Percentiles rank a stretch among this genome's conserved stretches.
These are phyloP conservation scores for Claviceps digitariae DNA, from an alignment of 2,329 filamentous ascomycete species.

Conservation along the genomic window DNA sequence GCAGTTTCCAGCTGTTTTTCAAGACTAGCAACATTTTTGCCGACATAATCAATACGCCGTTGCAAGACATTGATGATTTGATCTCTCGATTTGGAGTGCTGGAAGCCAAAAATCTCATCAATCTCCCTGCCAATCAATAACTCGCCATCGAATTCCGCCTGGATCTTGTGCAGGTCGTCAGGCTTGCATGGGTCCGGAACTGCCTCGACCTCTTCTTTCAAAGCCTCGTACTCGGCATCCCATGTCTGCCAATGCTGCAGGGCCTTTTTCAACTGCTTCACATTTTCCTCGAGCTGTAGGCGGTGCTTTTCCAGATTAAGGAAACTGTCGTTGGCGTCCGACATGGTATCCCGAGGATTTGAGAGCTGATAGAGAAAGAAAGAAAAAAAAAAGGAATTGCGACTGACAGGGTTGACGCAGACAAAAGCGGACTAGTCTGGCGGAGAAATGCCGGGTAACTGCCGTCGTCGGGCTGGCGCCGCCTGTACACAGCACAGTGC, in stretches of 20 bases:
- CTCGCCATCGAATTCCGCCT: constrained; percentile 45
- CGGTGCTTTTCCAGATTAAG: constrained; percentile 63
- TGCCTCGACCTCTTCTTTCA: constrained; percentile 66
- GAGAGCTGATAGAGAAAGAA: background rate
- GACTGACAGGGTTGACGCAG: background rate
- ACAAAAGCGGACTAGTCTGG: background rate
- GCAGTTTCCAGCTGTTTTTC: constrained; percentile 57
- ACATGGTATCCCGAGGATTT: constrained; percentile 18
- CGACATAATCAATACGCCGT: constrained; percentile 79
- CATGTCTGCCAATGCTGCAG: constrained; percentile 81
- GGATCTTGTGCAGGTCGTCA: constrained; percentile 43
- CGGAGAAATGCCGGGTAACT: constrained; percentile 16
- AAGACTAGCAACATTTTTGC: constrained; percentile 62
- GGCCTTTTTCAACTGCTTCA: constrained; percentile 55
- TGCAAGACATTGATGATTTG: constrained; percentile 48
- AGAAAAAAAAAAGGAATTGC: background rate
- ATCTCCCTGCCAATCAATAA: constrained; percentile 47
- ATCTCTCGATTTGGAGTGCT: constrained; percentile 14
- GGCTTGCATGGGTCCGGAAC: constrained; percentile 29
- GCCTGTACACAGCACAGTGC: no score
- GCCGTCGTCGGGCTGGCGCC: no score
- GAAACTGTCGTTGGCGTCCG: constrained; percentile 35
- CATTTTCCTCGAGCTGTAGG: constrained; percentile 59
- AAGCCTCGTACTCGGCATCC: constrained; percentile 80
- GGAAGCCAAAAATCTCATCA: constrained; percentile 29